Evolutionary conservation across 1,284 basidiomycete genomes (phyloP).

Genomic region (Malassezia sympodialis): DNA sequence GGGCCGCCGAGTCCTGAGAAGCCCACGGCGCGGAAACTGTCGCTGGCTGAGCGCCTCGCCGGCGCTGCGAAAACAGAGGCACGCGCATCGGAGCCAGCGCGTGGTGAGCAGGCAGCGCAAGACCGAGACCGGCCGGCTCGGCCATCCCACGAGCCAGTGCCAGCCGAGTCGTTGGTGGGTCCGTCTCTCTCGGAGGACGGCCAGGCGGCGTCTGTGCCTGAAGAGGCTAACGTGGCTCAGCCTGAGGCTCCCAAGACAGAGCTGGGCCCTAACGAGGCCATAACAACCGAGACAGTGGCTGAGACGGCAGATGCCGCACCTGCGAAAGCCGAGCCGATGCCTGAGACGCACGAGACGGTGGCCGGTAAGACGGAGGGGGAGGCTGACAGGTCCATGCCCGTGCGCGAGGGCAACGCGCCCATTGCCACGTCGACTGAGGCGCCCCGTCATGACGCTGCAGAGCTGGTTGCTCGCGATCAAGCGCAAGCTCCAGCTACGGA

Average conservation of each 20-base stretch:
- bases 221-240: neutral
- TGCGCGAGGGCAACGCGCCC: too few species aligned
- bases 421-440: too few species aligned
- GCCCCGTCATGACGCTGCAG: too few species aligned
- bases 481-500: too few species aligned
- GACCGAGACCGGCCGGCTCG: neutral
- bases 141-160: neutral
- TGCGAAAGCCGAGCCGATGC: too few species aligned
- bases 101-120: neutral
- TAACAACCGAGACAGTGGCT: neutral
- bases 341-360: too few species aligned
- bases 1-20: neutral
- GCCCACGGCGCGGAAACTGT: neutral
- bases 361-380: too few species aligned
- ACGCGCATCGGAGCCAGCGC: neutral
- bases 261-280: neutral
- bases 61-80: neutral
- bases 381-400: too few species aligned
- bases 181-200: neutral
- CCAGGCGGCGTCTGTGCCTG: neutral
- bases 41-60: constrained; percentile 2
- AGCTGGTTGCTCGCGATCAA: too few species aligned
- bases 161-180: neutral
- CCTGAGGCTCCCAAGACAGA: too few species aligned
- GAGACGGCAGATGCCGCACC: too few species aligned